Base-by-base conservation (phyloP, 768 basidiomycete genomes). In the Pleurotus eryngii region DNA sequence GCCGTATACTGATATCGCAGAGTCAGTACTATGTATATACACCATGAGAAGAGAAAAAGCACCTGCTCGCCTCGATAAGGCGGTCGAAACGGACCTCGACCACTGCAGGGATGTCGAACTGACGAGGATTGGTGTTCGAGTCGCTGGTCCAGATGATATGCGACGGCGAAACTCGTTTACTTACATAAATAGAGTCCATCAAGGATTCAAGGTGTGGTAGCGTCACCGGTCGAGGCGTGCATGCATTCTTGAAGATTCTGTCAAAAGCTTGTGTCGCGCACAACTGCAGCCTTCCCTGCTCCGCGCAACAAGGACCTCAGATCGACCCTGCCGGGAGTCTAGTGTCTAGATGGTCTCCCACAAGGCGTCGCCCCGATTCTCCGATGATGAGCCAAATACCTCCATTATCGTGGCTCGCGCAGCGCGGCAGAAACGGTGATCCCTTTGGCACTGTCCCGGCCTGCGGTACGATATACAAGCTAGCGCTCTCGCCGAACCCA, bases 321-420 rank as follows among this genome's bases (percentile, higher is more conserved):
- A 26, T 54, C 14, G 39, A 39, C 51, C 51, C 24, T 40, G 51
- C 8, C 24, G 42, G 3, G 22, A 22, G 51, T n/a, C 39, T n/a
- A 42, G 17, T 37, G 51, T n/a, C 39, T n/a, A 42, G 17, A 20
- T 53, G 15, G 17, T n/a, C 40, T 42, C n/a, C 42, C 20, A 45
- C 42, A 11, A n/a, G 42, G n/a, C 20, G 8, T 43, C 51, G 51
- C 26, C 51, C 51, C 51, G 51, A 54, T 54, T 54, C n/a, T 54
- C 51, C 51, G 51, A 42, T 5, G 18, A 27, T 54, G 51, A 17
- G 51, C 51, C 51, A 17, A 42, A 27, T 35, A 35, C 30, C 30
- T 35, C 30, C 30, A 35, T 35, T 35, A 35, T 35, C 30, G 30
- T 3, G 12, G 27, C 15, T 45, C 20, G n/a, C 17, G 20, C n/a